These are phyloP conservation scores for Aspergillus sp. DNA, from an alignment of 2,329 filamentous ascomycete genomes.

Conservation along the genomic window DNA sequence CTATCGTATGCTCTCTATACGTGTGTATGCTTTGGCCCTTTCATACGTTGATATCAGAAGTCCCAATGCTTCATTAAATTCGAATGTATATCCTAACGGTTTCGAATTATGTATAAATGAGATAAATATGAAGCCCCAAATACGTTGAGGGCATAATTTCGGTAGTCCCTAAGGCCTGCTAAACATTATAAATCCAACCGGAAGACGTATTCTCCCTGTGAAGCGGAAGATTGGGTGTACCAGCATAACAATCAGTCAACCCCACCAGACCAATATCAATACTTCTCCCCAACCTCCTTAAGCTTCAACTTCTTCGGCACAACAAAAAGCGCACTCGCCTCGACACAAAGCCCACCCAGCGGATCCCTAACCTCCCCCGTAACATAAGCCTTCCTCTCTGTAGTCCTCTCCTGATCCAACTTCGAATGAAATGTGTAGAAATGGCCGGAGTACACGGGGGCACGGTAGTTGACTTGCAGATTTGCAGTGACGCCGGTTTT, in stretches of 20 bases:
- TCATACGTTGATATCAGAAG: too few species aligned
- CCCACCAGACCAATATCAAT: conserved; percentile 19
- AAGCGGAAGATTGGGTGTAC: too few species aligned
- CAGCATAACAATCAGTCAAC: not conserved
- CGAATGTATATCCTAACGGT: too few species aligned
- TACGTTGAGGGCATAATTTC: too few species aligned
- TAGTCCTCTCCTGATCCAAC: conserved; percentile 36
- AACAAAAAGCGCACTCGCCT: conserved; percentile 54
- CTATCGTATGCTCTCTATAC: too few species aligned
- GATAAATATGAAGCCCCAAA: too few species aligned
- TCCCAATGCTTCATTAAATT: too few species aligned
- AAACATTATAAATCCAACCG: too few species aligned
- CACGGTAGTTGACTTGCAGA: conserved; percentile 56
- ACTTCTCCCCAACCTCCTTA: conserved; percentile 33
- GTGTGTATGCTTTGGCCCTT: too few species aligned
- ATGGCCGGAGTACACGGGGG: conserved; percentile 51
- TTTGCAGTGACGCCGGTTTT: conserved; percentile 52
- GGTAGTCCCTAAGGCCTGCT: too few species aligned
- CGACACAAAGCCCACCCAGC: conserved; percentile 52
- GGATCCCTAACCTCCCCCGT: conserved; percentile 28
- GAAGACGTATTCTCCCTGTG: too few species aligned
- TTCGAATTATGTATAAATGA: too few species aligned
- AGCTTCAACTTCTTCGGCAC: conserved; percentile 47
- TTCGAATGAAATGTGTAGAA: conserved; percentile 56
- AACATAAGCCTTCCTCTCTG: conserved; percentile 33